Evolutionary conservation across 768 basidiomycete species (phyloP), one percentile per base, ranked within the genome.

Genomic region (Hericium alpestre): DNA sequence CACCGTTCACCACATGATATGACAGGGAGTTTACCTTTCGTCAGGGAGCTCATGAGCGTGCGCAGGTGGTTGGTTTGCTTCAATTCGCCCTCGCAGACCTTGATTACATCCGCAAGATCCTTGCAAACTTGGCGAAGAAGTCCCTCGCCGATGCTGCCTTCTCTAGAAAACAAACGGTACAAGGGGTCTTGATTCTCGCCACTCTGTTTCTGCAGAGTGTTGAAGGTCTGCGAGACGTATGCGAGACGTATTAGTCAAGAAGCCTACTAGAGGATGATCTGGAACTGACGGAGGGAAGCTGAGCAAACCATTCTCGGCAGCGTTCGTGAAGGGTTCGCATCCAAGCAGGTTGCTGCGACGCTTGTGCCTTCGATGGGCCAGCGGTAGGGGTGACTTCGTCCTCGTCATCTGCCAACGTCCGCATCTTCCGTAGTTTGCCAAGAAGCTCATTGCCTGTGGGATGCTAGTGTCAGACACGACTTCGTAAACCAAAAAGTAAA

Each of bases 61-160:
- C 96, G 85, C 27, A 95, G 75, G 65, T 96, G 91, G 67, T 99
- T 99, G 1, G 95, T 98, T 70, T 96, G 94, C 75, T 96, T 96
- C 53, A 92, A 73, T 61, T 81, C 81, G 53, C 93, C 94, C 64
- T 83, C 78, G 70, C 91, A 93, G 46, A 96, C 90, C 65, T 84
- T 82, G 57, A 86, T 79, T 32, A 97, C 82, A 63, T 92, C 85
- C 12, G 74, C 71, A 16, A 99, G 80, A 68, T 98, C 96, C 67
- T 75, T 82, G 52, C 84, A 79, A 53, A 98, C 88, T 56, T 83
- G 82, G 11, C 73, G 73, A n/a, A 98, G 77, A 9, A 99, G 78
- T 65, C 80, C 88, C 62, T 75, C 76, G 7, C 90, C 94, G 53
- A 93, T 87, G 23, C 71, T 71, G n/a, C 84, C 83, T 71, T 98